phyloP scores from a whole-genome alignment of 257 asterid genomes.

The Ilex aquifolium region DNA sequence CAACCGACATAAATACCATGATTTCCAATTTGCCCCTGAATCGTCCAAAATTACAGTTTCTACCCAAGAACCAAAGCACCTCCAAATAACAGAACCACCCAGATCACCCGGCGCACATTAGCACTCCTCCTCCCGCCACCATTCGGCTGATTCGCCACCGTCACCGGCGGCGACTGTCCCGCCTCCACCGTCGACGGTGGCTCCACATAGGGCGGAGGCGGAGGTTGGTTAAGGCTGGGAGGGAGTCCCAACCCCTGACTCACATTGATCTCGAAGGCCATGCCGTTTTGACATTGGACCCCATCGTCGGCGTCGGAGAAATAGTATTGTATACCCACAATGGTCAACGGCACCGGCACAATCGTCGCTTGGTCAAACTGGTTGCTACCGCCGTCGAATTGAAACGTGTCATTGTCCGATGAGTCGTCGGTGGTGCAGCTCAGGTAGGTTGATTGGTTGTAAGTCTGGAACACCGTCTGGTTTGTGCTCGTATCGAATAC shows the following conservation, averaged over 20 bases:
- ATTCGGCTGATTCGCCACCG: constrained; percentile 24
- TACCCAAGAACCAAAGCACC: too few species aligned
- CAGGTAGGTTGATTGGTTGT: constrained; percentile 55
- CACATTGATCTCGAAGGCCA: constrained; percentile 75
- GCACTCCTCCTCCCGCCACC: constrained; percentile 29
- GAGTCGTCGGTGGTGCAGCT: constrained; percentile 61
- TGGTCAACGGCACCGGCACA: constrained; percentile 44
- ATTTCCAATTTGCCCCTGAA: too few species aligned
- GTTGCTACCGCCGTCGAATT: constrained; percentile 39
- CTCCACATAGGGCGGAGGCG: constrained; percentile 70
- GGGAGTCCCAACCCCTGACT: constrained; percentile 73
- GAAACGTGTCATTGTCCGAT: constrained; percentile 52
- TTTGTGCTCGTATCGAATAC: constrained; percentile 86
- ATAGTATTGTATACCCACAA: constrained; percentile 51
- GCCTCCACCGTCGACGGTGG: constrained; percentile 48
- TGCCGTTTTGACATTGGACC: constrained; percentile 52
- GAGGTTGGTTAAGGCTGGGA: constrained; percentile 76
- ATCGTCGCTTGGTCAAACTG: constrained; percentile 31
- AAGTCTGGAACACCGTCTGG: constrained; percentile 79
- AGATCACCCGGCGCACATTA: constrained; percentile 11
- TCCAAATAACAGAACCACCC: constrained; percentile 11
- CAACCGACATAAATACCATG: too few species aligned
- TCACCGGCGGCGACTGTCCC: constrained; percentile 35
- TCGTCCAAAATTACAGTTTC: too few species aligned
- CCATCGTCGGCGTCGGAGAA: constrained; percentile 82